Evolutionary conservation across 106 monocot genomes (phyloP), one percentile per base, ranked within the genome.

Genomic region (Acanthochlamys bracteata): DNA sequence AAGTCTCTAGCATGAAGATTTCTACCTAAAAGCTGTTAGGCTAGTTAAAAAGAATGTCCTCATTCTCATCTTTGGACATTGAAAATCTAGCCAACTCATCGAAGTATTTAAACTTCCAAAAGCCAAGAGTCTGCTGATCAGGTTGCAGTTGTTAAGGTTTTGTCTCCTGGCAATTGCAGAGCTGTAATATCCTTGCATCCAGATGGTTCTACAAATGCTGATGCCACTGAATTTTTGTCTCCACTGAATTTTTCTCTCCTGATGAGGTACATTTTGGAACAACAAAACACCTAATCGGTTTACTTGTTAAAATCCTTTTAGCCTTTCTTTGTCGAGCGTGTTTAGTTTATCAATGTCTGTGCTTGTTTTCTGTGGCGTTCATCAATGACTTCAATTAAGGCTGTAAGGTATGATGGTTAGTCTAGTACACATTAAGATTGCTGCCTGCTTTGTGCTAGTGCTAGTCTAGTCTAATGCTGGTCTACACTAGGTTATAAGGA

Each of bases 101-200:
- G 16, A 78, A 78, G 33, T 84, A 80, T 25, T 74, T 79, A 19
- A 73, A 10, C 61, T 24, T 74, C 41, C 55, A 55, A 15, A 86
- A 74, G 42, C 39, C 33, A 52, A 76, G 68, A 69, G 54, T 60
- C 83, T 45, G 59, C 60, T 33, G 77, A 82, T 68, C 80, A 92
- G 10, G 64, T 77, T 25, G 88, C 89, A 57, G 75, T 99, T 51
- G 77, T 99, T 59, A 92, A 99, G 65, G 55, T 98, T 64, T 26
- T 83, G 58, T 67, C 68, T 20, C 83, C 92, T 68, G 81, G 80
- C 43, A 79, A 92, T 53, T 99, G 85, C 59, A 83, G 92, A 74
- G 88, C 92, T 77, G 66, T 99, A 52, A 72, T 99, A 41, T 83
- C 98, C 24, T 70, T 99, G 76, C 98, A 99, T 82, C 85, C 86